phyloP scores from a whole-genome alignment of 1,139 yeast species.

The Yamadazyma kanchanaburiensis region DNA sequence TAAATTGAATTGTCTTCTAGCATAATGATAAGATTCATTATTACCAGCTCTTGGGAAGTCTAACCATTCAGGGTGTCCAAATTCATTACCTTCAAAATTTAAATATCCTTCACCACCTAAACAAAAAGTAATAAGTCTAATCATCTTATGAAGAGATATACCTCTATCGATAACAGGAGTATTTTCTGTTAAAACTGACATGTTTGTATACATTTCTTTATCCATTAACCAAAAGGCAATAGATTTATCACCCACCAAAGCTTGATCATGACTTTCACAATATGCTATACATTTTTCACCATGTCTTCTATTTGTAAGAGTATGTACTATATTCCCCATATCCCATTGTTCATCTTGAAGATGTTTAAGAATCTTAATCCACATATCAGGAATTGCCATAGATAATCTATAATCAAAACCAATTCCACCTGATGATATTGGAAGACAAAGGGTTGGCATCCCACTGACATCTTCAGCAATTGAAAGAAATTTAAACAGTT shows the following conservation, averaged over 20 bases:
- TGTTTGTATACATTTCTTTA: constrained; percentile 95
- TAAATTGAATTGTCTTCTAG: constrained; percentile 90
- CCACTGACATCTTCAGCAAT: constrained; percentile 98
- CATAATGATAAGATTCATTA: constrained; percentile 84
- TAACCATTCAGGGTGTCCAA: constrained; percentile 99
- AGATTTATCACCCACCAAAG: constrained; percentile 94
- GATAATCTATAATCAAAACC: constrained; percentile 93
- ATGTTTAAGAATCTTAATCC: constrained; percentile 92
- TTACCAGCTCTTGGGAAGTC: constrained; percentile 95
- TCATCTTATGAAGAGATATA: constrained; percentile 83
- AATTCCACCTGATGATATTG: constrained; percentile 73
- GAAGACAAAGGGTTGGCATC: constrained; percentile 89
- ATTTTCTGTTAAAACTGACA: constrained; percentile 72
- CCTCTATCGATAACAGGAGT: constrained; percentile 87
- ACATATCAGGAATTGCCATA: constrained; percentile 99
- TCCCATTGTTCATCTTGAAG: constrained; percentile 89
- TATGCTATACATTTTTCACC: constrained; percentile 89
- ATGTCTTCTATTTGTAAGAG: constrained; percentile 85
- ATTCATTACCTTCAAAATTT: constrained; percentile 96
- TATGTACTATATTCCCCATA: constrained; percentile 71
- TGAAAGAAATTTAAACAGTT: constrained; percentile 56
- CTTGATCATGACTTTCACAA: constrained; percentile 97
- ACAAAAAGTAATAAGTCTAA: constrained; percentile 78
- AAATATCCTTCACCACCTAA: constrained; percentile 96
- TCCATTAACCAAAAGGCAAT: constrained; percentile 98